Base-by-base conservation (phyloP, 805 yeast genomes). In the Danielozyma ontarioensis region DNA sequence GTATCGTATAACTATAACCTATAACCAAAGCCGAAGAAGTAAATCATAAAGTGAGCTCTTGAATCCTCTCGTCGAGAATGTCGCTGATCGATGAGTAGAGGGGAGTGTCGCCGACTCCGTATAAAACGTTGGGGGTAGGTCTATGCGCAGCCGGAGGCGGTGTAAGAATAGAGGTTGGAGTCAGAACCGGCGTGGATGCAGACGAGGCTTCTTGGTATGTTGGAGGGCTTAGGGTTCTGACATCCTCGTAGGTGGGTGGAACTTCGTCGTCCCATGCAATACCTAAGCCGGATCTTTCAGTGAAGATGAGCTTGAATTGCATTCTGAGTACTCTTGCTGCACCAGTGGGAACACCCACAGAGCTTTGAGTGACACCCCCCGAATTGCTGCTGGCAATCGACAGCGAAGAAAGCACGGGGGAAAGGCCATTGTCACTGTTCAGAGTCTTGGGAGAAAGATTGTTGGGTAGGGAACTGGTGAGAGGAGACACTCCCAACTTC, bases 251-350 rank as follows among this genome's bases (percentile, higher is more conserved):
- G 14, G 88, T 83, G 1, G 99, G 99, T 2, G 99, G 99, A 13
- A 94, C 97, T 58, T 93, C 98, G 53, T 90, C 97, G 58, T 90
- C 97, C 97, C 98, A 93, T 0, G 97, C 83, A 19, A 93, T 86
- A 4, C 98, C 98, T 27, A 93, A 68, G 0, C 99, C 99, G 0
- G 95, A 82, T 39, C 97, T 70, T 53, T 89, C 97, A 2, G 95
- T 83, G 15, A 93, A 60, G 3, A 68, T 66, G n/a, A 90, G 49
- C 44, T 83, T 81, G 62, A 93, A 90, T 57, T 89, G 96, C 97
- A 93, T 93, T 43, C 97, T 66, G 39, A 93, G 65, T 2, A 93
- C 95, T 31, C 98, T 68, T 0, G 98, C 98, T 3, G 95, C 85
- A 12, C 98, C 98, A 0, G 97, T 93, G 2, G 94, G 89, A 1